Evolutionary conservation across 352 stramenopile species (phyloP).

Genomic region (Phytophthora melonis): DNA sequence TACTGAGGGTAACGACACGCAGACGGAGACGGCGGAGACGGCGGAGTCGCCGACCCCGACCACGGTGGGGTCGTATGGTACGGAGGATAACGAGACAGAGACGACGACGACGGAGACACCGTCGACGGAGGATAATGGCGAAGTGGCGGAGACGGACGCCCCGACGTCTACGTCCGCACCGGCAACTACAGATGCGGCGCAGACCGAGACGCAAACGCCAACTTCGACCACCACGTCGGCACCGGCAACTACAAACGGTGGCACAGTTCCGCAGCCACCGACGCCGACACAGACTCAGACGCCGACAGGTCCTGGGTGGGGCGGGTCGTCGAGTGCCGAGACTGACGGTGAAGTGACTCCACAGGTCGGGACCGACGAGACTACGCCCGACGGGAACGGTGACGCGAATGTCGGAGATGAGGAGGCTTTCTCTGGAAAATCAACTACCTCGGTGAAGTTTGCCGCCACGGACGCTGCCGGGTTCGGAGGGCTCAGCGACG

Average conservation of each 20-base stretch:
- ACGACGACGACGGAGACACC: too few relatives aligned
- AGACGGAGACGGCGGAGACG: constrained; percentile 4
- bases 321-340: constrained; percentile 20
- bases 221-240: not conserved
- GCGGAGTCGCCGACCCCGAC: not conserved
- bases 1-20: constrained; percentile 8
- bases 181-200: not conserved
- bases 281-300: constrained; percentile 14
- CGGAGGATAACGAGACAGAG: not conserved
- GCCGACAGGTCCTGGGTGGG: not conserved
- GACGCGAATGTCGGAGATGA: constrained; percentile 26
- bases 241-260: not conserved
- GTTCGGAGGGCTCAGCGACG: constrained; percentile 17
- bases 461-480: constrained; percentile 13
- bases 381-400: too few relatives aligned
- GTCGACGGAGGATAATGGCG: not conserved
- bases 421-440: not conserved
- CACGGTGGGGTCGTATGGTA: not conserved
- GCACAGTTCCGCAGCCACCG: not conserved
- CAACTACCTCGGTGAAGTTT: constrained; percentile 14
- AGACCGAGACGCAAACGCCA: not conserved
- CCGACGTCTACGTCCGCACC: not conserved
- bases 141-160: not conserved
- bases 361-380: not conserved
- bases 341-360: constrained; percentile 2